phyloP scores from a whole-genome alignment of 73 alveolate genomes.

The Stentor coeruleus region DNA sequence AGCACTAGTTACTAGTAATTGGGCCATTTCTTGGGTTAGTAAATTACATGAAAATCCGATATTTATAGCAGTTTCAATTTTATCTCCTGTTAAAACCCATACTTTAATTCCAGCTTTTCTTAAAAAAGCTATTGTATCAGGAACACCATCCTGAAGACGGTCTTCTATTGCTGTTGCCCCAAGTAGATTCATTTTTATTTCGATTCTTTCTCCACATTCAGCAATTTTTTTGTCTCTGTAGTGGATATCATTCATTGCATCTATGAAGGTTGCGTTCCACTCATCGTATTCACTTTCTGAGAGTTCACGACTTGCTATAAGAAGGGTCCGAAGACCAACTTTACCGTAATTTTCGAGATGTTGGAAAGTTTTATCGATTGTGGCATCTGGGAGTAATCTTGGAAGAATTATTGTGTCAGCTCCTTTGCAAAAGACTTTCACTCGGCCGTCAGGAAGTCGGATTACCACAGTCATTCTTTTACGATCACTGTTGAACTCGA shows the following conservation, averaged over 20 bases:
- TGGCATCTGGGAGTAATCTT: slow-evolving; percentile 31
- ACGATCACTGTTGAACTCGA: slow-evolving; percentile 80
- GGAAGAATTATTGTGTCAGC: slow-evolving; percentile 42
- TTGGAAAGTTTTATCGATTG: slow-evolving; percentile 17
- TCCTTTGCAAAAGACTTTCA: slow-evolving; percentile 36
- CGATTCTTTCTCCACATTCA: slow-evolving; percentile 33
- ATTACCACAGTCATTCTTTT: slow-evolving; percentile 27
- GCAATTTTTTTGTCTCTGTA: slow-evolving; percentile 29
- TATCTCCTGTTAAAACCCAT: slow-evolving; percentile 96
- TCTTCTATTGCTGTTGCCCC: slow-evolving; percentile 62
- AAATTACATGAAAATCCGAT: slow-evolving; percentile 66
- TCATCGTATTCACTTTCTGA: slow-evolving; percentile 66
- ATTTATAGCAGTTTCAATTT: slow-evolving; percentile 84
- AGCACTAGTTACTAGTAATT: neutral
- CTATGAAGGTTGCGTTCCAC: slow-evolving; percentile 61
- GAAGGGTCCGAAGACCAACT: slow-evolving; percentile 89
- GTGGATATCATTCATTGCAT: slow-evolving; percentile 38
- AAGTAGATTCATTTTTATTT: slow-evolving; percentile 23
- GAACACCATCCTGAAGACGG: slow-evolving; percentile 50
- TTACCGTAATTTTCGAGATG: slow-evolving; percentile 44
- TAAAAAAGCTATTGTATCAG: slow-evolving; percentile 40
- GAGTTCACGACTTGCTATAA: slow-evolving; percentile 77
- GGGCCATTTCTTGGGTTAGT: slow-evolving; percentile 26
- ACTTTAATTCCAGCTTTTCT: slow-evolving; percentile 58
- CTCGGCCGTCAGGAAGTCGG: neutral